Conservation (phyloP, 2,329 filamentous ascomycete species). For the Neoascochyta sp. region DNA sequence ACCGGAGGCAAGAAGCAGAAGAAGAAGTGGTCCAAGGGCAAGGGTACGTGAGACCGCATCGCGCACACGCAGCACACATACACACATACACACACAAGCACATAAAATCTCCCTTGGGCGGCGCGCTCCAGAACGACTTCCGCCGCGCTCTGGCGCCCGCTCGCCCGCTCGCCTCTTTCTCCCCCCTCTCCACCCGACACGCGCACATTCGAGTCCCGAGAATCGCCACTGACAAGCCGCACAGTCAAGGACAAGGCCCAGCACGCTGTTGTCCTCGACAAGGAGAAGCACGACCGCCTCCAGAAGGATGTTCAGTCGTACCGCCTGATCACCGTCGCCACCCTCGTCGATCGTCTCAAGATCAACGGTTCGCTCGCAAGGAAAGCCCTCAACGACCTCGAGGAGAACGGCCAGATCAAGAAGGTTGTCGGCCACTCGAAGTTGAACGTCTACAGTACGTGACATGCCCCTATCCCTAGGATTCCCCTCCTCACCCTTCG, state of each 20-base stretch:
- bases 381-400: slow-evolving; percentile 82
- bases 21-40: slow-evolving; percentile 73
- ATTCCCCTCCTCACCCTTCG: slow-evolving; percentile 5
- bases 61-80: slow-evolving; percentile 14
- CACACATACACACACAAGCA: too few species aligned
- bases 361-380: slow-evolving; percentile 98
- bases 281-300: slow-evolving; percentile 94
- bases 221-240: slow-evolving; percentile 26
- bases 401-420: slow-evolving; percentile 98
- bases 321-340: slow-evolving; percentile 97
- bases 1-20: slow-evolving; percentile 75
- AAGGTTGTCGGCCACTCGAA: slow-evolving; percentile 94
- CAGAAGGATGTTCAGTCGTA: slow-evolving; percentile 99
- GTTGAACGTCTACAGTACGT: slow-evolving; percentile 96
- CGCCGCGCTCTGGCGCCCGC: too few species aligned
- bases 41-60: slow-evolving; percentile 46
- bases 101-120: too few species aligned
- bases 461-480: too few species aligned
- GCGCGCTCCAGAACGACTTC: slow-evolving; percentile 4
- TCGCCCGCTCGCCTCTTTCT: too few species aligned
- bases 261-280: slow-evolving; percentile 98
- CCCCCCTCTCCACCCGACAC: too few species aligned
- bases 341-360: slow-evolving; percentile 99
- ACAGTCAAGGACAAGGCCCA: slow-evolving; percentile 99
- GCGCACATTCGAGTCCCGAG: slow-evolving; percentile 3